Evolutionary conservation across 768 basidiomycete genomes (phyloP).

Genomic region (Fibroporia radiculosa): DNA sequence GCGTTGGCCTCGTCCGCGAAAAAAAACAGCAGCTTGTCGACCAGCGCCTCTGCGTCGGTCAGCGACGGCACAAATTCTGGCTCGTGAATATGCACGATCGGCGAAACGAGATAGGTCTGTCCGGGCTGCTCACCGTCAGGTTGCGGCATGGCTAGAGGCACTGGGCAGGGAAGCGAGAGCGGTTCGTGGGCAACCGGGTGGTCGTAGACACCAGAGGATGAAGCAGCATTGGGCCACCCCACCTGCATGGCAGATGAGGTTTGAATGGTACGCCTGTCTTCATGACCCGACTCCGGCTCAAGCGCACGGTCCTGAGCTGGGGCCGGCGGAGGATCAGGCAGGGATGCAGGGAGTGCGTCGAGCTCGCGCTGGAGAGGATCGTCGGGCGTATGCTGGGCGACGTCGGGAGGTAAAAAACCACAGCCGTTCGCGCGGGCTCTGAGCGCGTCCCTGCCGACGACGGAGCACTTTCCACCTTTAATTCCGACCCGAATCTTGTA

Average conservation of each 20-base stretch:
- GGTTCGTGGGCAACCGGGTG: neutral
- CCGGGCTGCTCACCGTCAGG: neutral
- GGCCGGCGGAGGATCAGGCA: neutral
- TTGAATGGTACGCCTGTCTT: neutral
- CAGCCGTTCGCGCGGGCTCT: neutral
- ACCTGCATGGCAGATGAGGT: neutral
- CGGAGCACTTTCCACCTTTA: slow-evolving; percentile 52
- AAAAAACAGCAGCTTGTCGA: neutral
- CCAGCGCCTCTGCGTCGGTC: neutral
- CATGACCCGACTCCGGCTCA: neutral
- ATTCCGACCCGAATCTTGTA: slow-evolving; percentile 83
- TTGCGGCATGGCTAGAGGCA: neutral
- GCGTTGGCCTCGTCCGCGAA: neutral
- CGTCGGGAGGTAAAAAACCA: no score
- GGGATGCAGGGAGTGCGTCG: neutral
- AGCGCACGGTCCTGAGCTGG: neutral
- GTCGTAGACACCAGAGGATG: neutral
- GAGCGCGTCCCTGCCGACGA: slow-evolving; percentile 25
- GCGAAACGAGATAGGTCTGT: neutral
- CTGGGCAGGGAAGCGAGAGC: neutral
- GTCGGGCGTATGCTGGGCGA: neutral
- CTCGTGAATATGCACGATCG: neutral
- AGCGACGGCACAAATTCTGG: neutral
- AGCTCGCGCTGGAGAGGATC: no score
- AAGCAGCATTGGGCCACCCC: neutral